Evolutionary conservation across 1,139 yeast genomes (phyloP).

Genomic region (Debaryomyces robertsiae): DNA sequence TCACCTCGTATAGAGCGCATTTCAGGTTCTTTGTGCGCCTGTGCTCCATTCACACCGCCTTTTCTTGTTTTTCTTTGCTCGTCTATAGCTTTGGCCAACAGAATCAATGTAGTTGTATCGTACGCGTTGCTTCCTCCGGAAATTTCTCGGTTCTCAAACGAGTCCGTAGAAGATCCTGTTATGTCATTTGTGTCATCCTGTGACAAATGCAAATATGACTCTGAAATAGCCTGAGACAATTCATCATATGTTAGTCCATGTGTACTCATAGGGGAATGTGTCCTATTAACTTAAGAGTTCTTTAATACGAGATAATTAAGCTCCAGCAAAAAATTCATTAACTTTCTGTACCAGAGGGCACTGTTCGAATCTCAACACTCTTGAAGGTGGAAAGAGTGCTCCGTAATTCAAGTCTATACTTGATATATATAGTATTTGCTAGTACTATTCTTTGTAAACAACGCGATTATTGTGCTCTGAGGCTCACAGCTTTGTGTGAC

Average conservation of each 20-base stretch:
- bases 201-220: conserved; percentile 34
- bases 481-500: conserved; percentile 10
- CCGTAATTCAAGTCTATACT: background rate
- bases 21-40: background rate
- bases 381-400: too few relatives aligned
- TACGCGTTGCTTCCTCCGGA: conserved; percentile 11
- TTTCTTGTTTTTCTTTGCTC: conserved; percentile 6
- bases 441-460: conserved; percentile 20
- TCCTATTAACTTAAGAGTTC: background rate
- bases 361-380: too few relatives aligned
- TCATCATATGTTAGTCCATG: conserved; percentile 19
- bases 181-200: conserved; percentile 22
- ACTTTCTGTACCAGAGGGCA: too few relatives aligned
- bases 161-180: conserved; percentile 16
- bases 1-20: background rate
- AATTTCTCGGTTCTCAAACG: conserved; percentile 11
- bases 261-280: conserved; percentile 8
- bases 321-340: conserved; percentile 5
- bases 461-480: conserved; percentile 15
- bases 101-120: conserved; percentile 21
- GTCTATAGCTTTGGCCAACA: conserved; percentile 25
- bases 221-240: conserved; percentile 29
- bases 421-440: background rate
- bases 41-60: background rate
- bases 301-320: conserved; percentile 6